Conservation (phyloP, 495 filamentous ascomycete genomes). For the Penicillium taxi region DNA sequence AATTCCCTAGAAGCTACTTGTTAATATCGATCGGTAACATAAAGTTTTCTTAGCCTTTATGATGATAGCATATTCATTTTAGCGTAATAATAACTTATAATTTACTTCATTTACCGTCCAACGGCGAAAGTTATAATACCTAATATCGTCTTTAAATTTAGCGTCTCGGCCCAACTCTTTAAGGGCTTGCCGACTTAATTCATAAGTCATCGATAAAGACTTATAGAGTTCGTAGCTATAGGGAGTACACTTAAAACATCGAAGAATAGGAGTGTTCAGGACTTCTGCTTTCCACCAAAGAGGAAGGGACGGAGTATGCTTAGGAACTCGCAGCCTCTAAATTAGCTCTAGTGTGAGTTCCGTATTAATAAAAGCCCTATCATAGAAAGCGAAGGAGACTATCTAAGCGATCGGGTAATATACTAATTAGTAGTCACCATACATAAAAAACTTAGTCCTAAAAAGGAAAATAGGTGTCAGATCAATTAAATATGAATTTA, state of each 20-base stretch:
- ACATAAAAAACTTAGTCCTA: slow-evolving; percentile 29
- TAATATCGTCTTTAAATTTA: slow-evolving; percentile 25
- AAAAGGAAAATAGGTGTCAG: slow-evolving; percentile 6
- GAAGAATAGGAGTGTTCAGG: slow-evolving; percentile 19
- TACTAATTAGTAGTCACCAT: slow-evolving; percentile 24
- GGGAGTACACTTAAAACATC: slow-evolving; percentile 12
- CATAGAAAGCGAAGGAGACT: slow-evolving; percentile 21
- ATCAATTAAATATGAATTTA: slow-evolving; percentile 4
- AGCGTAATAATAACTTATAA: no score
- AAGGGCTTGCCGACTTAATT: slow-evolving; percentile 12
- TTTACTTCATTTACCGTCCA: slow-evolving; percentile 29
- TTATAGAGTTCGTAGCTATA: slow-evolving; percentile 19
- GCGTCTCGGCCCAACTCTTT: slow-evolving; percentile 15
- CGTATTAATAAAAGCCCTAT: slow-evolving; percentile 23
- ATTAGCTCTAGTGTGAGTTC: slow-evolving; percentile 22
- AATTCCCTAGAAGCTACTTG: slow-evolving; percentile 15
- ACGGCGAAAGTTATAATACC: slow-evolving; percentile 26
- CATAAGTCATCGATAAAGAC: slow-evolving; percentile 19
- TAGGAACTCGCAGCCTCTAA: slow-evolving; percentile 22
- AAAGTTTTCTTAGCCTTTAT: no score
- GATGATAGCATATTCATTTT: no score
- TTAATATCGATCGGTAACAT: no score
- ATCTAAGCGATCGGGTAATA: slow-evolving; percentile 27
- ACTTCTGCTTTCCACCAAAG: slow-evolving; percentile 20
- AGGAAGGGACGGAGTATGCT: slow-evolving; percentile 13